Base-by-base conservation (phyloP, 306 rosid species). In the Prunus kanzakura region DNA sequence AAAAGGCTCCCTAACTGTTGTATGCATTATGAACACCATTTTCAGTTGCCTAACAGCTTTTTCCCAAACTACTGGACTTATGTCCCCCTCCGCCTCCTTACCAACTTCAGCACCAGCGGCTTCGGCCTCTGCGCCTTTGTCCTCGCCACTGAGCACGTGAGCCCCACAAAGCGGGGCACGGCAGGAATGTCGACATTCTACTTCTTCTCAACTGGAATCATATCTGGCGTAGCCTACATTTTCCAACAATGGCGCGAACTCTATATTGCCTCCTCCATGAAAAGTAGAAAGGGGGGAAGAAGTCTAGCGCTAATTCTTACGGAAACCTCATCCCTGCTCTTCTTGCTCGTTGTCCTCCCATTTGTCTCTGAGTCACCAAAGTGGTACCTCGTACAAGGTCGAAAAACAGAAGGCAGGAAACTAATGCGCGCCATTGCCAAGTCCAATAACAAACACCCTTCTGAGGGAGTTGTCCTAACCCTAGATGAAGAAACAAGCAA, bases 141-240 rank as follows among this genome's bases (percentile, higher is more conserved):
- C 75, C 93, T 91, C 0, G 91, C 96, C 57, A 90, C 91, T 2
- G 98, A 94, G 49, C 96, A 96, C 0, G 49, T 94, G 0, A 97
- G 98, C 13, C 96, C 94, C 8, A 29, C 82, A 0, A 94, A 78
- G 64, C 98, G 98, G 0, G 97, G 94, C 8, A 0, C 22, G 0
- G 93, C 87, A 0, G 98, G 98, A 18, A 94, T 94, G 97, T 94
- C 96, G 76, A 90, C 96, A 30, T 94, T 94, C 85, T 94, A 91
- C 93, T 91, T 94, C 89, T 90, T 94, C 89, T 94, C 98, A 10
- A 43, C 81, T 0, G 97, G 98, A 10, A 1, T 87, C n/a, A 91
- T 94, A 74, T 77, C 98, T 0, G 87, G 73, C 56, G 81, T 87
- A 0, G 96, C 98, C 16, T 94, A 85, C 81, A 7, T 66, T 68